Conservation (phyloP, 2,329 filamentous ascomycete genomes). For the Fusarium euwallaceae region DNA sequence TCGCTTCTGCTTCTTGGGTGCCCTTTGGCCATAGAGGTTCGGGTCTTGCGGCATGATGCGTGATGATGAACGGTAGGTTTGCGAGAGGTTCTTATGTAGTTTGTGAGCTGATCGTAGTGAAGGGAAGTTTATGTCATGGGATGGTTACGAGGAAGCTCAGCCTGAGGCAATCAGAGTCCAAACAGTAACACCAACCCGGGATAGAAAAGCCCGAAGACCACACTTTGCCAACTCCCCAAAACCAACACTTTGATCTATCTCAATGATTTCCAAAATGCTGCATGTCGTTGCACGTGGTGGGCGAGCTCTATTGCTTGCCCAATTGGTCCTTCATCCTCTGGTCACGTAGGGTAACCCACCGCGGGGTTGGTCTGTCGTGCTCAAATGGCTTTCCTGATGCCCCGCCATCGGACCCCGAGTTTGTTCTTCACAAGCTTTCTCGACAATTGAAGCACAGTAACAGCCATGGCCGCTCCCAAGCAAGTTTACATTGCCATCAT, state of each 20-base stretch:
- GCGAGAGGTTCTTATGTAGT: not conserved
- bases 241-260: not conserved
- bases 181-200: not conserved
- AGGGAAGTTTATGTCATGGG: conserved; percentile 8
- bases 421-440: conserved; percentile 44
- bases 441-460: conserved; percentile 25
- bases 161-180: conserved; percentile 44
- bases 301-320: conserved; percentile 16
- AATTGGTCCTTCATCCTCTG: conserved; percentile 34
- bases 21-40: conserved; percentile 81
- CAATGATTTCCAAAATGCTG: not conserved
- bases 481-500: conserved; percentile 68
- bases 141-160: conserved; percentile 2
- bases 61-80: not conserved
- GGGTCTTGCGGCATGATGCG: conserved; percentile 72
- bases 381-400: conserved; percentile 41
- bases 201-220: not conserved
- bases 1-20: conserved; percentile 76
- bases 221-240: not conserved
- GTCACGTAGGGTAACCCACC: conserved; percentile 44
- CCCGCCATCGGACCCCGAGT: conserved; percentile 54
- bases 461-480: conserved; percentile 59
- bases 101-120: conserved; percentile 4
- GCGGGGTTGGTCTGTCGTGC: conserved; percentile 44
- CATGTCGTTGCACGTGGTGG: conserved; percentile 15